Base-by-base conservation (phyloP, 495 filamentous ascomycete species). In the Neurospora sp. region DNA sequence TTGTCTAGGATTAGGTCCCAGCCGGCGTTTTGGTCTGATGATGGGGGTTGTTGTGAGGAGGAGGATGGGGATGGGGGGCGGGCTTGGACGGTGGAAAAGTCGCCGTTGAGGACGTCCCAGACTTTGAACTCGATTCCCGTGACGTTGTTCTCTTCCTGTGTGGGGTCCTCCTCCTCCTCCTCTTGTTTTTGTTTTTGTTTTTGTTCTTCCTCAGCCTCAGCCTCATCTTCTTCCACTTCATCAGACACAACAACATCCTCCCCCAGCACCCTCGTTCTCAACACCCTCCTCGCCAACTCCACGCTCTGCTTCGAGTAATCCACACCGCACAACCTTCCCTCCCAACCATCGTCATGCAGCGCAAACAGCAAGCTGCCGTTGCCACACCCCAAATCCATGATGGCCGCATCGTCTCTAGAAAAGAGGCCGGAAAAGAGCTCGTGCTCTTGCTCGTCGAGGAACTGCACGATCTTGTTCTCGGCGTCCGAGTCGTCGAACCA, bases 1-100 rank as follows among this genome's bases (percentile, higher is more conserved):
- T 99, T 99, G 82, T 99, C 96, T 7, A 98, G 86, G 0, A 97
- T 91, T 0, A 98, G 87, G 82, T 98, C 94, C 79, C 94, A 98
- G 0, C 90, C 88, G 10, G 76, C 79, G 73, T 75, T 80, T 35
- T n/a, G 22, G 68, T 31, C 84, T 74, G 74, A 69, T 35, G 22
- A 40, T 35, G 41, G 75, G 41, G 61, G 41, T 61, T 69, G 14
- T 45, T 22, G n/a, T 9, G 42, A n/a, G 7, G 41, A 18, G 31
- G 31, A 37, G 9, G 59, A 31, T 37, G 20, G 42, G 68, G 22
- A 35, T 18, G 12, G 8, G 9, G 75, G n/a, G 4, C 8, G 78
- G 27, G 53, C 53, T 37, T 65, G 53, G 0, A 78, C 72, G 0
- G 75, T 75, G 0, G 72, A 73, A 4, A 89, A 72, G 2, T 80